These are phyloP conservation scores for Boehmeria nivea DNA, from an alignment of 306 rosid genomes.

Conservation along the genomic window DNA sequence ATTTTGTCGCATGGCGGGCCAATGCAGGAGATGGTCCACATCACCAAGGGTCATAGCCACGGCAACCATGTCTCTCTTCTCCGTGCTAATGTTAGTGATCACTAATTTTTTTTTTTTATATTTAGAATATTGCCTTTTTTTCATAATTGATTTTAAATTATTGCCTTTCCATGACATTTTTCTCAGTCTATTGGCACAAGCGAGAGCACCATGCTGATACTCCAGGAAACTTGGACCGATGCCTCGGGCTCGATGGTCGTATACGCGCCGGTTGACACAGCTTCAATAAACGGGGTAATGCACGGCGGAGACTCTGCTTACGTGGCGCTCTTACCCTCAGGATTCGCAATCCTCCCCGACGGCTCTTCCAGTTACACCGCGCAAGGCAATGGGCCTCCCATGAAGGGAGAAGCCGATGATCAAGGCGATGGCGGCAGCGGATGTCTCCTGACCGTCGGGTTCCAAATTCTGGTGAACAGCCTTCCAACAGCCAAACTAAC, in stretches of 20 bases:
- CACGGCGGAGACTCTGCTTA: conserved; percentile 62
- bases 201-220: conserved; percentile 42
- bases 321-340: conserved; percentile 63
- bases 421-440: conserved; percentile 23
- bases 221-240: conserved; percentile 81
- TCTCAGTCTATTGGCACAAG: conserved; percentile 41
- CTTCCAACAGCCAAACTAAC: conserved; percentile 48
- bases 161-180: neutral
- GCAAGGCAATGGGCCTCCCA: conserved; percentile 6
- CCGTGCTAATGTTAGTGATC: conserved; percentile 51
- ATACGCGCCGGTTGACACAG: conserved; percentile 57
- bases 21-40: conserved; percentile 50
- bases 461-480: conserved; percentile 52
- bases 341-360: conserved; percentile 63
- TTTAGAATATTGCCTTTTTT: neutral
- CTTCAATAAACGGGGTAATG: conserved; percentile 46
- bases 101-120: neutral
- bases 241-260: conserved; percentile 59
- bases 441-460: conserved; percentile 58
- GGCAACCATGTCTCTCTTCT: conserved; percentile 67
- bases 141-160: neutral
- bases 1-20: conserved; percentile 41
- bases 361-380: conserved; percentile 24
- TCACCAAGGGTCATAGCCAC: conserved; percentile 49
- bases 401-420: conserved; percentile 17